phyloP scores from a whole-genome alignment of 345 rosid species.

The Citrus unshiu region DNA sequence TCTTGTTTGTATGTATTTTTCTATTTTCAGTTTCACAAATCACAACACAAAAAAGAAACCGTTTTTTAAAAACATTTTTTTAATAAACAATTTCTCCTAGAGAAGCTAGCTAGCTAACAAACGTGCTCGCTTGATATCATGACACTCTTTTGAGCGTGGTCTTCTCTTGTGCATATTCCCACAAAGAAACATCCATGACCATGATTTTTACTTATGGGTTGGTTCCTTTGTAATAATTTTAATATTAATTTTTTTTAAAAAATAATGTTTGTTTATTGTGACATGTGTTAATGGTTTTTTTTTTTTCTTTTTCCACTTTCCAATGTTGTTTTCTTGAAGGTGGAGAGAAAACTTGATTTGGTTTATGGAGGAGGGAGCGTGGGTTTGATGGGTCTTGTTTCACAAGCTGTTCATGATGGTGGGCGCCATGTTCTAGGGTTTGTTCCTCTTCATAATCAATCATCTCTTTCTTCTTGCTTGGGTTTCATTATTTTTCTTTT shows the following conservation, averaged over 20 bases:
- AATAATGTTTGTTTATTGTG: constrained; percentile 23
- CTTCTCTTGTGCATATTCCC: constrained; percentile 19
- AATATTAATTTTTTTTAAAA: too few species aligned
- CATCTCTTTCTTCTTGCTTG: neutral
- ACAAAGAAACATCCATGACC: neutral
- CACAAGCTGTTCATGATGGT: constrained; percentile 98
- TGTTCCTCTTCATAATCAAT: constrained; percentile 23
- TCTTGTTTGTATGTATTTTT: constrained; percentile 21
- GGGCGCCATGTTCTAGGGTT: constrained; percentile 99
- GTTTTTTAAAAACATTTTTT: neutral
- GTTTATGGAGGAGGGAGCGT: constrained; percentile 98
- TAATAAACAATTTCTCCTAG: constrained; percentile 15
- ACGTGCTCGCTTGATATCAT: constrained; percentile 64
- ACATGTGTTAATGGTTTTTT: constrained; percentile 36
- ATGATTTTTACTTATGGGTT: constrained; percentile 31
- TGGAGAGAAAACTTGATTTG: constrained; percentile 91
- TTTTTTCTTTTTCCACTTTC: constrained; percentile 15
- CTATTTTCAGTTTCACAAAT: neutral
- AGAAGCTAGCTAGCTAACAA: constrained; percentile 24
- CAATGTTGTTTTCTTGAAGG: constrained; percentile 44
- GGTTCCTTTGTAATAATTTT: too few species aligned
- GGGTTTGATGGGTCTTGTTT: constrained; percentile 97
- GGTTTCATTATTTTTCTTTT: neutral
- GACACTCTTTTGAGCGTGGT: constrained; percentile 32
- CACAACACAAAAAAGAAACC: constrained; percentile 2